Evolutionary conservation across 805 yeast genomes (phyloP).

Genomic region (Cyberlindnera bimundalis): DNA sequence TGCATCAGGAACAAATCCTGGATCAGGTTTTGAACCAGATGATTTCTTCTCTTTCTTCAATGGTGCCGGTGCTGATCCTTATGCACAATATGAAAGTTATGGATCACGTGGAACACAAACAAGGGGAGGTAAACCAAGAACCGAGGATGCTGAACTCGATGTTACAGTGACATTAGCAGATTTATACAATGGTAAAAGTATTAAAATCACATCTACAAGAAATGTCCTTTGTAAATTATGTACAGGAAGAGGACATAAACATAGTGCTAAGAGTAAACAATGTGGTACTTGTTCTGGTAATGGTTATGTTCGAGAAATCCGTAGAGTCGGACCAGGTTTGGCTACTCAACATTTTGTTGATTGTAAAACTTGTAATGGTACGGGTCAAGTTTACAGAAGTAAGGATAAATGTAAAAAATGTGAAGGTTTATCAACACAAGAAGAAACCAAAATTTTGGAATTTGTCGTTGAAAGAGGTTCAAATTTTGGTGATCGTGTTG

Average conservation of each 20-base stretch:
- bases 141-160: constrained; percentile 66
- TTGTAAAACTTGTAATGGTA: constrained; percentile 71
- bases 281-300: constrained; percentile 74
- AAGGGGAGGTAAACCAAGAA: constrained; percentile 29
- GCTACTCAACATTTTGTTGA: constrained; percentile 57
- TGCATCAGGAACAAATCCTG: constrained; percentile 19
- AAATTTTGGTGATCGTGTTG: constrained; percentile 54
- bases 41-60: constrained; percentile 72
- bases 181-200: constrained; percentile 73
- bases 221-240: constrained; percentile 71
- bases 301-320: constrained; percentile 58
- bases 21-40: constrained; percentile 48
- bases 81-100: constrained; percentile 3
- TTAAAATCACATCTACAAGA: constrained; percentile 70
- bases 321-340: constrained; percentile 71
- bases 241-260: constrained; percentile 70
- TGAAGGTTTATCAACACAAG: constrained; percentile 55
- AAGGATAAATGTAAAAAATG: constrained; percentile 81
- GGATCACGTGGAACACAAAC: constrained; percentile 6
- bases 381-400: constrained; percentile 54
- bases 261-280: constrained; percentile 47
- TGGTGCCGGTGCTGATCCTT: constrained; percentile 4
- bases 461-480: constrained; percentile 77
- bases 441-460: constrained; percentile 69
- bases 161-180: constrained; percentile 69